These are phyloP conservation scores for Colletotrichum sp. DNA, from an alignment of 2,329 filamentous ascomycete genomes.

Conservation along the genomic window DNA sequence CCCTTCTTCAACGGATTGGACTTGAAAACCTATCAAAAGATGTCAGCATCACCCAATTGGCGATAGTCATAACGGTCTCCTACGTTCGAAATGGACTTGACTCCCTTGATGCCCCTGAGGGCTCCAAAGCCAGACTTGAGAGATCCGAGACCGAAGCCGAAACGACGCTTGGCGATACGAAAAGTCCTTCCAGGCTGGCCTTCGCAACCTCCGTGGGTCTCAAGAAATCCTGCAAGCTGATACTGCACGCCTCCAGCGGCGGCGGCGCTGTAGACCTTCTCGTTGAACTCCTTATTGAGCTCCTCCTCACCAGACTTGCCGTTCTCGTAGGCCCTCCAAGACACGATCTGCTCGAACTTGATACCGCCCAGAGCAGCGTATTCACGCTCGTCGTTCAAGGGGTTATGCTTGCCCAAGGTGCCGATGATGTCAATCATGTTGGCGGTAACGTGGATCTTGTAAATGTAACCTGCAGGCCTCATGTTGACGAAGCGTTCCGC, in stretches of 20 bases:
- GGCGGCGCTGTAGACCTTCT: background rate
- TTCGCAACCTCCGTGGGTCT: accelerated
- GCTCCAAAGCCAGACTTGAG: background rate
- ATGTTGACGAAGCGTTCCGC: background rate
- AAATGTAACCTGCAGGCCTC: background rate
- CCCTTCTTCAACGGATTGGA: background rate
- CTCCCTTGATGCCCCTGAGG: background rate
- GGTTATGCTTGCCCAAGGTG: background rate
- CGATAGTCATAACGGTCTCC: too few relatives aligned
- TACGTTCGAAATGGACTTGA: background rate
- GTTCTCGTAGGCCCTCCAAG: background rate
- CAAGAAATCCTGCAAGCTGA: background rate
- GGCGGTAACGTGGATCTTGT: background rate
- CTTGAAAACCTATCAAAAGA: background rate
- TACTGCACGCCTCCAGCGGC: background rate
- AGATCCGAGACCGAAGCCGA: background rate
- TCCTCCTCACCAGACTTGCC: background rate
- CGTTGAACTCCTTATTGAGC: background rate
- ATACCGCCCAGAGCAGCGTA: background rate
- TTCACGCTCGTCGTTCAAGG: background rate
- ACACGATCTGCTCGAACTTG: background rate
- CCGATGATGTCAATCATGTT: constrained; percentile 1
- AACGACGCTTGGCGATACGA: background rate
- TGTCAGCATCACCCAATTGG: background rate
- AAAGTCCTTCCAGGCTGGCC: too few relatives aligned